These are phyloP conservation scores for Phenoliferia sp. DNA, from an alignment of 1,284 basidiomycete genomes.

Conservation along the genomic window DNA sequence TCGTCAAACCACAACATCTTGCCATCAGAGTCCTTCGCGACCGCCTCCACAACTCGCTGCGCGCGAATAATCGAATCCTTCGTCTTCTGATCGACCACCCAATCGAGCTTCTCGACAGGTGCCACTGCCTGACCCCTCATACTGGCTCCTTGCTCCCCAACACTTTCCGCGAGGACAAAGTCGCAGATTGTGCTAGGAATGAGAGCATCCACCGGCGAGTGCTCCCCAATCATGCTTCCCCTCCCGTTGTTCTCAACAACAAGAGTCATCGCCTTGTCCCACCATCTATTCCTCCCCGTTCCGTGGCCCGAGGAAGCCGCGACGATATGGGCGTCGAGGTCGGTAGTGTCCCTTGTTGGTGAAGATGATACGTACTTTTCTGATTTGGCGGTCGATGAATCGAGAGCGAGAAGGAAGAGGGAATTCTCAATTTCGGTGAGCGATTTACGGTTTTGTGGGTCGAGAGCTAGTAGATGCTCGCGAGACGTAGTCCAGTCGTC, in stretches of 20 bases:
- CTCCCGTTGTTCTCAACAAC: conserved; percentile 81
- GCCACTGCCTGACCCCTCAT: conserved; percentile 4
- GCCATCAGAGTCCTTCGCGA: conserved; percentile 77
- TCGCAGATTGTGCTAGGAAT: conserved; percentile 88
- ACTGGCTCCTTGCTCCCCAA: neutral
- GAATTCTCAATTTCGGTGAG: conserved; percentile 64
- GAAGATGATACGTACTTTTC: conserved; percentile 50
- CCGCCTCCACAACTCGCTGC: conserved; percentile 53
- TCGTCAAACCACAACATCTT: conserved; percentile 78
- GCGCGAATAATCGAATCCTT: conserved; percentile 58
- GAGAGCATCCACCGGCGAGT: conserved; percentile 85
- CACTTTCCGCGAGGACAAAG: conserved; percentile 62
- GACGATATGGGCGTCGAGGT: conserved; percentile 72
- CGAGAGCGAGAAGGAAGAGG: conserved; percentile 65
- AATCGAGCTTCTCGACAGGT: conserved; percentile 55
- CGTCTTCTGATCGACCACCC: conserved; percentile 64
- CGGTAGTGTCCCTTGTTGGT: conserved; percentile 41
- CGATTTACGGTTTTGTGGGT: conserved; percentile 57
- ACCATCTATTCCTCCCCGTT: conserved; percentile 79
- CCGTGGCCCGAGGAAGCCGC: conserved; percentile 64
- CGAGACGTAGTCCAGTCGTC: conserved; percentile 84
- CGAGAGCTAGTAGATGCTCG: conserved; percentile 62
- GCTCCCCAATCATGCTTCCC: conserved; percentile 85
- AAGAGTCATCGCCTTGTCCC: conserved; percentile 81
- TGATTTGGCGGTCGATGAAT: conserved; percentile 50